These are phyloP conservation scores for Phytophthora syringae DNA, from an alignment of 352 stramenopile genomes.

Conservation along the genomic window DNA sequence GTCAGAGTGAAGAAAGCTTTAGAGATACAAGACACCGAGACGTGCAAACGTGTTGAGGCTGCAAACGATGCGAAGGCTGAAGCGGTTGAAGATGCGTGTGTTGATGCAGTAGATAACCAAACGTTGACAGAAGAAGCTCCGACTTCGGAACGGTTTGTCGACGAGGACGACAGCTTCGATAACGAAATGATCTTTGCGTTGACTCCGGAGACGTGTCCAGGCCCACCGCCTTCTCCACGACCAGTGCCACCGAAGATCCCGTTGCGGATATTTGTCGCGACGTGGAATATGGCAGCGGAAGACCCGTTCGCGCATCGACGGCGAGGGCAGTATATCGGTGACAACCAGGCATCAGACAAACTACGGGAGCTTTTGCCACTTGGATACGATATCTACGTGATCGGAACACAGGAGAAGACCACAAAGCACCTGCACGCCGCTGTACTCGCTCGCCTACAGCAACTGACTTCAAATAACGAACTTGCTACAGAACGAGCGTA, in stretches of 20 bases:
- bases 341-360: conserved; percentile 38
- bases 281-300: conserved; percentile 80
- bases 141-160: conserved; percentile 8
- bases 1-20: conserved; percentile 6
- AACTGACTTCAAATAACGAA: conserved; percentile 1
- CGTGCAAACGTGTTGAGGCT: neutral
- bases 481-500: conserved; percentile 22
- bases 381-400: conserved; percentile 79
- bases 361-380: conserved; percentile 56
- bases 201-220: conserved; percentile 42
- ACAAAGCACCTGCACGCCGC: conserved; percentile 67
- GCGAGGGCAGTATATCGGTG: conserved; percentile 55
- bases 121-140: no score
- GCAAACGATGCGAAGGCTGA: conserved; percentile 5
- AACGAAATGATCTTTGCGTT: conserved; percentile 37
- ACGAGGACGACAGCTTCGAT: conserved; percentile 36
- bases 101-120: no score
- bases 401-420: conserved; percentile 77
- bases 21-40: neutral
- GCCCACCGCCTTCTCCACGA: conserved; percentile 10
- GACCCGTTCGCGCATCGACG: conserved; percentile 53
- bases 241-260: conserved; percentile 5
- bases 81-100: neutral
- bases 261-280: conserved; percentile 69
- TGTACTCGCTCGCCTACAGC: conserved; percentile 49